Evolutionary conservation across 192 early-diverging fungal genomes (phyloP).

Genomic region (Dispira simplex): DNA sequence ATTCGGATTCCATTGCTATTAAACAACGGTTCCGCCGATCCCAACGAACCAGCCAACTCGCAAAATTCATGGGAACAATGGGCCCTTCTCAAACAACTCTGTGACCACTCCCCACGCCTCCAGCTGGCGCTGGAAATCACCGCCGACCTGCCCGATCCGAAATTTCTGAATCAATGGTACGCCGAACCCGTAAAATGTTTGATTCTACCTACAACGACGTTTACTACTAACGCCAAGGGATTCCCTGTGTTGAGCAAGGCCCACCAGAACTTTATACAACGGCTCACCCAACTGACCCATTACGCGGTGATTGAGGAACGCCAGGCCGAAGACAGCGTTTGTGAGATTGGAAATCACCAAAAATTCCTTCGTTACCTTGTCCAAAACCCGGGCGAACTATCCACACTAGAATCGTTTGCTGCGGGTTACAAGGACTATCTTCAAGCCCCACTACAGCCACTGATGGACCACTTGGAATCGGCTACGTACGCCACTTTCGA

Average conservation of each 20-base stretch:
- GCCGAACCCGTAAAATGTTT: constrained; percentile 77
- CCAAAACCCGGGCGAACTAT: constrained; percentile 36
- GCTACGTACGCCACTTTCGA: constrained; percentile 95
- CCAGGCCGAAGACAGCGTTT: neutral
- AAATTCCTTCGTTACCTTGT: constrained; percentile 71
- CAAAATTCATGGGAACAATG: constrained; percentile 54
- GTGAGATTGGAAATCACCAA: constrained; percentile 26
- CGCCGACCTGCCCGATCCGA: constrained; percentile 28
- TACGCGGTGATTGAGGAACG: constrained; percentile 11
- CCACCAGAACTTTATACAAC: constrained; percentile 52
- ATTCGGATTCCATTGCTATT: constrained; percentile 29
- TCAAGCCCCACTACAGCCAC: constrained; percentile 73
- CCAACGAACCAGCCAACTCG: constrained; percentile 1
- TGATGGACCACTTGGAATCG: constrained; percentile 90
- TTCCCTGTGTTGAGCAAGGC: constrained; percentile 75
- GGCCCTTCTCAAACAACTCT: constrained; percentile 61
- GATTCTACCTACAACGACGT: constrained; percentile 53
- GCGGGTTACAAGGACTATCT: constrained; percentile 81
- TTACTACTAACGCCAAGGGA: constrained; percentile 62
- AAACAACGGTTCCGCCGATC: neutral
- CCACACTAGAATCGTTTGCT: constrained; percentile 56
- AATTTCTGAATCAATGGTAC: constrained; percentile 47
- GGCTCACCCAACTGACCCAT: constrained; percentile 15
- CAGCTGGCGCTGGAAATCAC: constrained; percentile 33
- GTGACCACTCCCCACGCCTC: constrained; percentile 46